A percentile compares a stretch with the other conserved stretches of the same genome.
phyloP scores from a whole-genome alignment of 305 asterid genomes.

The Petunia hybrid region DNA sequence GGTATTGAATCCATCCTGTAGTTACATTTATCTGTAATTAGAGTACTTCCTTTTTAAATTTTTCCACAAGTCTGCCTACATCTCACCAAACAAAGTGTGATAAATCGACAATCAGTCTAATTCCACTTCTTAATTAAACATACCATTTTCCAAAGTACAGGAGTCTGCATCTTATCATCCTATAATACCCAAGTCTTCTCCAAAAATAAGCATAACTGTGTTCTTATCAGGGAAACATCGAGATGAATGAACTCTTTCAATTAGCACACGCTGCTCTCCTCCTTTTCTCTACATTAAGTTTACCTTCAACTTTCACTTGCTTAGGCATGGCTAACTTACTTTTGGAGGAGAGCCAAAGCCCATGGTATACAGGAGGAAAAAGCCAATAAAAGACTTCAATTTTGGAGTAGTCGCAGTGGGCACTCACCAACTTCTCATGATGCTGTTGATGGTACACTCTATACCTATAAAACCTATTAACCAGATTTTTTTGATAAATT shows the following conservation, averaged over 20 bases:
- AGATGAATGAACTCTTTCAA: conserved; percentile 6
- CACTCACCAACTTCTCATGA: conserved; percentile 93
- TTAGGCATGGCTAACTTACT: conserved; percentile 97
- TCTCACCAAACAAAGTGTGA: conserved; percentile 7
- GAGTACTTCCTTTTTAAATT: neutral
- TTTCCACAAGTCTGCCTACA: conserved; percentile 18
- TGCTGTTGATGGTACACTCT: conserved; percentile 72
- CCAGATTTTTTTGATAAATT: conserved; percentile 8
- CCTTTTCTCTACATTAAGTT: conserved; percentile 5
- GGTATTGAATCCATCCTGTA: conserved; percentile 44
- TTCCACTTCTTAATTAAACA: neutral
- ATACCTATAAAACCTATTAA: conserved; percentile 6
- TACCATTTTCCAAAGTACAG: neutral
- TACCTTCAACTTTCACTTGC: conserved; percentile 28
- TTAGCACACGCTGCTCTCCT: neutral
- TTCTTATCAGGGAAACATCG: conserved; percentile 14
- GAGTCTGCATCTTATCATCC: neutral
- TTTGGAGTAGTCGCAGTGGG: conserved; percentile 87
- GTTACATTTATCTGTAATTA: conserved; percentile 13
- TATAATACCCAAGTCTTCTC: neutral
- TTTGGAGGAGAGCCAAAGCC: conserved; percentile 92
- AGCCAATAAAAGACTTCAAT: conserved; percentile 74
- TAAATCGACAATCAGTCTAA: neutral
- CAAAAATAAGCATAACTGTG: neutral
- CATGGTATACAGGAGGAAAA: conserved; percentile 83